phyloP scores from a whole-genome alignment of 768 basidiomycete species.

The Macrolepiota fuliginosa region DNA sequence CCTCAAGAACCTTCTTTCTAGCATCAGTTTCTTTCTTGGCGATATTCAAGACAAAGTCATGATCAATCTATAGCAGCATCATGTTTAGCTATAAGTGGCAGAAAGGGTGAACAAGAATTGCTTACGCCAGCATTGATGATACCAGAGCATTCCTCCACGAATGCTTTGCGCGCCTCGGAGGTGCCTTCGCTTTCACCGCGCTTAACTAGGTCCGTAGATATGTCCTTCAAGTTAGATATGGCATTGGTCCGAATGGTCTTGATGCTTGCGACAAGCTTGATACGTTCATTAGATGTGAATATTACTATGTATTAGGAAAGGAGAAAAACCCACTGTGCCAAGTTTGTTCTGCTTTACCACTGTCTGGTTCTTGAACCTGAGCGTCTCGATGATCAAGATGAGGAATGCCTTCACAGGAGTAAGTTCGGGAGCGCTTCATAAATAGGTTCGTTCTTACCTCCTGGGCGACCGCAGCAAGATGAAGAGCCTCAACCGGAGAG shows the following conservation, averaged over 20 bases:
- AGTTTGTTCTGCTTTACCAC: conserved; percentile 74
- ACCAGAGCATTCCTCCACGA: conserved; percentile 47
- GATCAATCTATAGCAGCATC: conserved; percentile 54
- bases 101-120: conserved; percentile 1
- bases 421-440: background rate
- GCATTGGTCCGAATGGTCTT: conserved; percentile 61
- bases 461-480: conserved; percentile 70
- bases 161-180: conserved; percentile 47
- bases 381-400: conserved; percentile 63
- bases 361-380: conserved; percentile 70
- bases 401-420: conserved; percentile 59
- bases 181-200: conserved; percentile 51
- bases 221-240: conserved; percentile 48
- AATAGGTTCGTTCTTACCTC: conserved; percentile 44
- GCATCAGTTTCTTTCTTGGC: conserved; percentile 69
- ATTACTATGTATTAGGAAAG: background rate
- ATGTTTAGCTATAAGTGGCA: conserved; percentile 9
- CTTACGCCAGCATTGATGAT: conserved; percentile 35
- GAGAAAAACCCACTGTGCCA: conserved; percentile 49
- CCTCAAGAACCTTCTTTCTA: conserved; percentile 69
- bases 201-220: conserved; percentile 51
- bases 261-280: conserved; percentile 63
- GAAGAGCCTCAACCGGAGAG: conserved; percentile 59
- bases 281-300: conserved; percentile 9
- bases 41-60: conserved; percentile 58